Evolutionary conservation across 495 filamentous ascomycete genomes (phyloP).

Genomic region (Annulohypoxylon maeteangense): DNA sequence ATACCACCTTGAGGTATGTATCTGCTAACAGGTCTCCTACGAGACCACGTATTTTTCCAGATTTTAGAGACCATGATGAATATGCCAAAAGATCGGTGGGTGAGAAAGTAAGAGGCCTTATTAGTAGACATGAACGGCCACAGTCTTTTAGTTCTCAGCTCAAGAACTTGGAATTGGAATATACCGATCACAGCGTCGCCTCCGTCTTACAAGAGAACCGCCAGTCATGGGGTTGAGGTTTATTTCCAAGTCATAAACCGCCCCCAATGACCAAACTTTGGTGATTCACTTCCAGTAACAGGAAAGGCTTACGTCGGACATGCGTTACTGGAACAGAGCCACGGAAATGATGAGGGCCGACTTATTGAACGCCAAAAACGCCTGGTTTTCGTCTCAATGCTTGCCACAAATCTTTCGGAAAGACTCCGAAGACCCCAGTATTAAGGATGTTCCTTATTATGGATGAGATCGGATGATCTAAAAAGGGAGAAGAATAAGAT

Average conservation of each 20-base stretch:
- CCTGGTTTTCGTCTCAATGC: constrained; percentile 8
- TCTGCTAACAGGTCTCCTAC: constrained; percentile 32
- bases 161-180: constrained; percentile 7
- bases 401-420: constrained; percentile 12
- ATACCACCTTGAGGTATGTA: constrained; percentile 34
- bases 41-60: constrained; percentile 36
- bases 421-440: constrained; percentile 25
- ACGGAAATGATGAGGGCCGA: constrained; percentile 4
- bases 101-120: constrained; percentile 28
- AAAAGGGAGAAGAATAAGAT: background rate
- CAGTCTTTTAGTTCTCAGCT: constrained; percentile 9
- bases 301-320: constrained; percentile 7
- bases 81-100: constrained; percentile 16
- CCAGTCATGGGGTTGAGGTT: background rate
- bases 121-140: constrained; percentile 37
- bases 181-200: background rate
- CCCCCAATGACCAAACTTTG: constrained; percentile 10
- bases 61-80: constrained; percentile 16
- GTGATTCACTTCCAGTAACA: background rate
- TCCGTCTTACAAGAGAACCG: constrained; percentile 7
- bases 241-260: constrained; percentile 2
- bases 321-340: constrained; percentile 7
- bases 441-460: constrained; percentile 8
- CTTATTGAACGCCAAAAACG: constrained; percentile 10
- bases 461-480: constrained; percentile 9